Evolutionary conservation across 257 asterid genomes (phyloP).

Genomic region (Knoxia roxburghii): DNA sequence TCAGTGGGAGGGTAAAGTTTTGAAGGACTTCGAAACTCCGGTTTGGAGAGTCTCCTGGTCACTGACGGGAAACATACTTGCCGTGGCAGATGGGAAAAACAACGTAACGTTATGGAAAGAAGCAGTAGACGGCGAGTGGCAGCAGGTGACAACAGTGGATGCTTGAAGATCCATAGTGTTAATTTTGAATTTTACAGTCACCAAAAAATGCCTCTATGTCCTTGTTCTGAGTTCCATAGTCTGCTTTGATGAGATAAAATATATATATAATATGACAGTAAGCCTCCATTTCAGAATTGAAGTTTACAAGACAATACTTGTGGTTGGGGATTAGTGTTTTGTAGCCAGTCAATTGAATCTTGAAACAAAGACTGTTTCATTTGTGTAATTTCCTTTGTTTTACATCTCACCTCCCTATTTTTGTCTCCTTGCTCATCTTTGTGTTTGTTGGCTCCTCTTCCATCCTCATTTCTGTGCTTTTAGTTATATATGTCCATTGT

Average conservation of each 20-base stretch:
- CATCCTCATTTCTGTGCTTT: not conserved
- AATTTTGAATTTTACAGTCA: not conserved
- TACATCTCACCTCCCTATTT: not conserved
- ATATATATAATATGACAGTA: not conserved
- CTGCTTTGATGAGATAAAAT: not conserved
- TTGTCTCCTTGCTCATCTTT: too few species aligned
- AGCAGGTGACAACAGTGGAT: conserved; percentile 52
- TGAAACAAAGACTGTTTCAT: not conserved
- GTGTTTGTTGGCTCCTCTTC: not conserved
- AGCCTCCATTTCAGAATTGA: not conserved
- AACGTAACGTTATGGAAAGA: conserved; percentile 64
- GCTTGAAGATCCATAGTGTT: conserved; percentile 12
- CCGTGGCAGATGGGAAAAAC: conserved; percentile 63
- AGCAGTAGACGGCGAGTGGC: conserved; percentile 65
- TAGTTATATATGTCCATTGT: too few species aligned
- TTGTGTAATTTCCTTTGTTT: not conserved
- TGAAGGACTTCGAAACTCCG: conserved; percentile 51
- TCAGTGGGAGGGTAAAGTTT: conserved; percentile 52
- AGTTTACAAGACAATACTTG: not conserved
- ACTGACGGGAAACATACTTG: conserved; percentile 59
- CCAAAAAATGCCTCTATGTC: not conserved
- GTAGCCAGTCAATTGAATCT: not conserved
- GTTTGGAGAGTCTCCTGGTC: conserved; percentile 79
- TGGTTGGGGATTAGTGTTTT: not conserved
- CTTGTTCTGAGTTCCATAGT: not conserved